These are phyloP conservation scores for Penicillium tannophilum DNA, from an alignment of 495 filamentous ascomycete genomes.

Conservation along the genomic window DNA sequence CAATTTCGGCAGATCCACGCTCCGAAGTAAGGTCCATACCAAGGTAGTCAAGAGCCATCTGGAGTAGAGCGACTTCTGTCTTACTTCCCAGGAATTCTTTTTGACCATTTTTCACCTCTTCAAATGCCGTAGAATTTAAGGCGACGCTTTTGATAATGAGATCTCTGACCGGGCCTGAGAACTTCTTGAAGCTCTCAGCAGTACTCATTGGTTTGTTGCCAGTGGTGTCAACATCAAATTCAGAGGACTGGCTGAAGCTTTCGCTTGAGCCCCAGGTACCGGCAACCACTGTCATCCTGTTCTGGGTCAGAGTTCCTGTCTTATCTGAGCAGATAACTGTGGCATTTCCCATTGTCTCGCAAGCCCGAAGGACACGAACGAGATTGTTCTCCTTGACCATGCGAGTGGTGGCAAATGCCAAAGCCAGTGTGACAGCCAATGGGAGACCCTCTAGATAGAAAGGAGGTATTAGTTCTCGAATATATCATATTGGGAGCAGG, in stretches of 20 bases:
- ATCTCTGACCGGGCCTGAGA: conserved; percentile 42
- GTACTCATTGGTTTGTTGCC: conserved; percentile 18
- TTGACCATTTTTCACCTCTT: conserved; percentile 59
- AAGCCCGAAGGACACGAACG: conserved; percentile 64
- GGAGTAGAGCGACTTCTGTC: conserved; percentile 69
- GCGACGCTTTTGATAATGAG: conserved; percentile 62
- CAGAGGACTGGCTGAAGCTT: conserved; percentile 49
- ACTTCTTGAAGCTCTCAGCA: conserved; percentile 40
- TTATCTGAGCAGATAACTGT: conserved; percentile 73
- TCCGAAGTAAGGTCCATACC: conserved; percentile 65
- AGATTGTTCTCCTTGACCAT: conserved; percentile 74
- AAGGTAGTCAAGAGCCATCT: conserved; percentile 60
- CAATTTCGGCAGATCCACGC: conserved; percentile 58
- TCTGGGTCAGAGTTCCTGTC: conserved; percentile 71
- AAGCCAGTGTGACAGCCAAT: conserved; percentile 66
- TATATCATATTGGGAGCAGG: neutral
- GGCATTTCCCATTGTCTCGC: conserved; percentile 74
- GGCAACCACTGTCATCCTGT: conserved; percentile 71
- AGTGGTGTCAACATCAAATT: conserved; percentile 19
- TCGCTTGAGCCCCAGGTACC: conserved; percentile 58
- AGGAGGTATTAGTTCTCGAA: conserved; percentile 15
- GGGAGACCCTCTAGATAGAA: conserved; percentile 58
- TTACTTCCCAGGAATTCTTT: conserved; percentile 67
- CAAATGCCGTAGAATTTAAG: conserved; percentile 69
- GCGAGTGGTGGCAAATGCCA: conserved; percentile 68